Evolutionary conservation across 805 yeast species (phyloP).

Genomic region (Metschnikowia kofuensis): DNA sequence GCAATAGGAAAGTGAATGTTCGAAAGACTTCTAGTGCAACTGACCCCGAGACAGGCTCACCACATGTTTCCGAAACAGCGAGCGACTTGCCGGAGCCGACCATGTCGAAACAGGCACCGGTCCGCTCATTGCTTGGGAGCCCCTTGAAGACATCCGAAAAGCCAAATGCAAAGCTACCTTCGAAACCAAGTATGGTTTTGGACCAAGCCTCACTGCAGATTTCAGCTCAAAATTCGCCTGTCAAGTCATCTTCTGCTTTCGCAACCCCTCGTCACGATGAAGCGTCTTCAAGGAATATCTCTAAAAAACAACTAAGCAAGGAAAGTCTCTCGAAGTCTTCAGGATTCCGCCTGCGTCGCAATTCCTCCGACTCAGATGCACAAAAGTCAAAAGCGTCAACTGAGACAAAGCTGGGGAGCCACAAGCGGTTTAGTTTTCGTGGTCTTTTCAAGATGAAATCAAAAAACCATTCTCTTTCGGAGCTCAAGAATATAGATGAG

Average conservation of each 20-base stretch:
- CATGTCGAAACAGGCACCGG: conserved; percentile 4
- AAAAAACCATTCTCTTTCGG: conserved; percentile 25
- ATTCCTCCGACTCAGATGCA: background rate
- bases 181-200: background rate
- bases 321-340: background rate
- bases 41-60: background rate
- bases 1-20: too few species aligned
- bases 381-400: background rate
- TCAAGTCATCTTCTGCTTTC: conserved; percentile 7
- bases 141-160: conserved; percentile 4
- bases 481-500: conserved; percentile 11
- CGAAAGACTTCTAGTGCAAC: background rate
- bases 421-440: conserved; percentile 38
- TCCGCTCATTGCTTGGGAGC: conserved; percentile 11
- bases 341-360: background rate
- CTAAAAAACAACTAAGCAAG: conserved; percentile 2
- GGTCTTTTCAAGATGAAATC: conserved; percentile 38
- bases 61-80: background rate
- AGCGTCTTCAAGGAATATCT: background rate
- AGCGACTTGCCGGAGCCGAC: background rate
- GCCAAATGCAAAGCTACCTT: background rate
- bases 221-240: background rate
- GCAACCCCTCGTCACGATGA: conserved; percentile 8
- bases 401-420: conserved; percentile 8
- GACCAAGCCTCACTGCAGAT: background rate